Conservation (phyloP, 2,329 filamentous ascomycete species). For the Coleophoma crateriformis region DNA sequence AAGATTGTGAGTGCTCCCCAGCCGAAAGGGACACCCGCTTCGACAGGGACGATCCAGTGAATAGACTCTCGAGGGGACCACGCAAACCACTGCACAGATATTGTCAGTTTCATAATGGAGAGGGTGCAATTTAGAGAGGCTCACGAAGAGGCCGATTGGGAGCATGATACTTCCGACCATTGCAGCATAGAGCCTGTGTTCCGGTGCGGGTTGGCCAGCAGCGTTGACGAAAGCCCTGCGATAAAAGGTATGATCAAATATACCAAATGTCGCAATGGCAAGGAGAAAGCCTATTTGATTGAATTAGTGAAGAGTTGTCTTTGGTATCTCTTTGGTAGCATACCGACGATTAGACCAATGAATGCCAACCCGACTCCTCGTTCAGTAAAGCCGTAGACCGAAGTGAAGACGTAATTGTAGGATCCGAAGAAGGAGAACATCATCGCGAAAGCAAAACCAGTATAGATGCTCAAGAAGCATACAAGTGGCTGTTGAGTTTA, state of each 20-base stretch:
- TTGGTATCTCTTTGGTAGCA: background rate
- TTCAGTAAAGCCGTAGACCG: constrained; percentile 35
- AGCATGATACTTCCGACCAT: too few species aligned
- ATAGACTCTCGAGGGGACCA: constrained; percentile 44
- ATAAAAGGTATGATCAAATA: too few species aligned
- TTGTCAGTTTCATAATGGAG: background rate
- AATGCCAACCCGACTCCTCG: constrained; percentile 1
- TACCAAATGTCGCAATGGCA: too few species aligned
- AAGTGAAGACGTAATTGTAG: constrained; percentile 41
- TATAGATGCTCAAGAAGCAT: constrained; percentile 39
- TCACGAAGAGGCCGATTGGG: background rate
- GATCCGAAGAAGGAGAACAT: constrained; percentile 47
- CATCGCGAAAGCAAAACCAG: constrained; percentile 41
- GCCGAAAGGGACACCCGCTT: constrained; percentile 49
- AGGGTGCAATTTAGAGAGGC: background rate
- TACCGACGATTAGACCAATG: background rate
- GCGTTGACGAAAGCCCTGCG: too few species aligned
- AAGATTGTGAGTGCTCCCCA: constrained; percentile 58
- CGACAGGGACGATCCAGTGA: constrained; percentile 44
- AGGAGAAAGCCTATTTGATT: background rate
- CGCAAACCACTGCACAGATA: constrained; percentile 40
- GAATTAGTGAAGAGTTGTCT: too few species aligned
- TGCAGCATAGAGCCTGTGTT: too few species aligned
- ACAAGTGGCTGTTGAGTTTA: constrained; percentile 49
- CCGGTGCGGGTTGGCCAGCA: too few species aligned